Evolutionary conservation across 2,329 filamentous ascomycete species (phyloP).

Genomic region (Apiospora hydei): DNA sequence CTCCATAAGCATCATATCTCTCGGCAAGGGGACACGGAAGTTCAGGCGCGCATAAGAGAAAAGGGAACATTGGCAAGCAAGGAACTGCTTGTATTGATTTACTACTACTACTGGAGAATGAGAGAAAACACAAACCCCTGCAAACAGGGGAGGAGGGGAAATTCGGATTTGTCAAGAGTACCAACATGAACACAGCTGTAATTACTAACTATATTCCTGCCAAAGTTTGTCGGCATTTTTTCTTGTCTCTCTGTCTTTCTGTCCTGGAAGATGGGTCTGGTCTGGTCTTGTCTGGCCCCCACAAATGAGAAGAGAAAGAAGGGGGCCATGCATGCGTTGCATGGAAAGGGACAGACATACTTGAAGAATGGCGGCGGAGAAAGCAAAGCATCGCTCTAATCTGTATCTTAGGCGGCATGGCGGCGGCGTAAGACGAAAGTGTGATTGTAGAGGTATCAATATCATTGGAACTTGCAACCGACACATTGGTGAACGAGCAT

Average conservation of each 20-base stretch:
- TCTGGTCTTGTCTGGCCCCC: not conserved
- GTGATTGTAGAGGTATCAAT: slow-evolving; percentile 10
- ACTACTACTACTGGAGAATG: slow-evolving; percentile 14
- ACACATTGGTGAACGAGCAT: not conserved
- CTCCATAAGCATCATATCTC: slow-evolving; percentile 5
- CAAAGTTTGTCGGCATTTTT: slow-evolving; percentile 20
- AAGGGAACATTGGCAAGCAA: not conserved
- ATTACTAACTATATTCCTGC: slow-evolving; percentile 22
- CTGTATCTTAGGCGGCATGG: slow-evolving; percentile 7
- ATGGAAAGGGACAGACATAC: not conserved
- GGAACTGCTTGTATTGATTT: slow-evolving; percentile 13
- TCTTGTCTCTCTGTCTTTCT: not conserved
- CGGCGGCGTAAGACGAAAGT: not conserved
- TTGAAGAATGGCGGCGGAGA: not conserved
- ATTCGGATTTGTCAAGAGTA: slow-evolving; percentile 18
- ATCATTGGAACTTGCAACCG: slow-evolving; percentile 7
- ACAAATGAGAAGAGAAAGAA: not conserved
- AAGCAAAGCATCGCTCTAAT: not conserved
- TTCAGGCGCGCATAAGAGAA: slow-evolving; percentile 26
- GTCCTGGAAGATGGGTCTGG: not conserved
- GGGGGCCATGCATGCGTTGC: not conserved
- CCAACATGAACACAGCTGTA: slow-evolving; percentile 13
- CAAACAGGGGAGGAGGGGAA: not conserved
- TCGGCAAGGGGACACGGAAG: slow-evolving; percentile 26
- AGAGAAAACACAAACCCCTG: not conserved